A percentile compares a stretch with the other conserved stretches of the same genome.
phyloP scores from a whole-genome alignment of 2,329 filamentous ascomycete species.

The Hymenoscyphus albidus region DNA sequence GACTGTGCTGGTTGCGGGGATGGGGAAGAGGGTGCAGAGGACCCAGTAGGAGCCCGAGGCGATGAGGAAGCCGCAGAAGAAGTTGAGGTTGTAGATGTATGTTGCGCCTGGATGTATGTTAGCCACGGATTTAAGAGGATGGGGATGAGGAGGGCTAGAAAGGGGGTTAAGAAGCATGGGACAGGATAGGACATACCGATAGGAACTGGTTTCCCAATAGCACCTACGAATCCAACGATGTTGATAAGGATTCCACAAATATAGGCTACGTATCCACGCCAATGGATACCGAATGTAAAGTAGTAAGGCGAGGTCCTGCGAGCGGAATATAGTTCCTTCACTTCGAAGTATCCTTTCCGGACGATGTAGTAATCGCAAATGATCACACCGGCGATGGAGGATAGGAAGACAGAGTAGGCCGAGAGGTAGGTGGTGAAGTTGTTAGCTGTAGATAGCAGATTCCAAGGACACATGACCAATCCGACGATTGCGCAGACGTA shows the following conservation, averaged over 20 bases:
- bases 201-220: constrained; percentile 68
- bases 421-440: constrained; percentile 90
- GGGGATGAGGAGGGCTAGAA: background rate
- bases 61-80: constrained; percentile 79
- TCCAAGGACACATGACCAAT: constrained; percentile 83
- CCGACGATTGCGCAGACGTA: constrained; percentile 80
- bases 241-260: constrained; percentile 82
- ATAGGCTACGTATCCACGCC: constrained; percentile 81
- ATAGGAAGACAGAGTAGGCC: constrained; percentile 91
- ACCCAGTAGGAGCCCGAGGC: constrained; percentile 63
- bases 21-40: constrained; percentile 64
- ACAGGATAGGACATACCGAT: background rate
- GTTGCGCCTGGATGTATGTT: constrained; percentile 55
- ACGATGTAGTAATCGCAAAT: constrained; percentile 84
- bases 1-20: constrained; percentile 67
- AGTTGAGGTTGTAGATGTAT: constrained; percentile 89
- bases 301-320: constrained; percentile 67
- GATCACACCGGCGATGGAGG: constrained; percentile 89
- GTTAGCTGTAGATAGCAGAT: constrained; percentile 69
- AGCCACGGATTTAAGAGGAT: background rate
- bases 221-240: constrained; percentile 85
- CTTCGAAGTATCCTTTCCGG: constrained; percentile 73
- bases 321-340: constrained; percentile 75
- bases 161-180: background rate
- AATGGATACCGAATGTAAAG: constrained; percentile 70